Base-by-base conservation (phyloP, 331 rosid species). In the Acacia concinna region DNA sequence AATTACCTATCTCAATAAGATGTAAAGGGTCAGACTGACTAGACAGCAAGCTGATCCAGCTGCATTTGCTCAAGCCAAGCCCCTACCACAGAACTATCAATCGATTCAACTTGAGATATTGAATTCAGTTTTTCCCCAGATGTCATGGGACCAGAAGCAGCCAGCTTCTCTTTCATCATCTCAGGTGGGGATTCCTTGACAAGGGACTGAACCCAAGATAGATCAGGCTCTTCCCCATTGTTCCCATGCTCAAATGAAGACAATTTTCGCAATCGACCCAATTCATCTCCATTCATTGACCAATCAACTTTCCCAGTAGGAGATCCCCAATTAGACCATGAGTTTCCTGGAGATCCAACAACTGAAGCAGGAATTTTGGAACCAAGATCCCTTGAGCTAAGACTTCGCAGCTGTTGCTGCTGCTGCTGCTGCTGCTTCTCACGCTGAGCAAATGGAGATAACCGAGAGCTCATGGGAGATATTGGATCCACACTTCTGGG, bases 11-110 rank as follows among this genome's bases (percentile, higher is more conserved):
- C 79, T 83, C 79, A 43, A 35, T 51, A 40, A 38, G 5, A 68
- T 43, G 56, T 68, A 68, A 68, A 13, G 23, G 73, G 54, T 68
- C 74, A 68, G 56, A 63, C 47, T 62, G 69, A 15, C 79, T 85
- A 83, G 70, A 83, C 93, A 69, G 84, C 81, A 27, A 87, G 85
- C 82, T 81, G 85, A 85, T 84, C 91, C 63, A 87, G 88, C 82
- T 87, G 94, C 94, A 90, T 86, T 86, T 90, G 90, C 84, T 90
- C 94, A 60, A 90, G 87, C 94, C 90, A 87, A 63, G 94, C 88
- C 78, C 88, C 94, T 41, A 90, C 62, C 43, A 86, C 91, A 41
- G 91, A 84, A 79, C 84, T 88, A 86, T 90, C 94, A 73, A 78
- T 40, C 35, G 88, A 82, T 21, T 90, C 94, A 73, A 70, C 56